phyloP scores from a whole-genome alignment of 2,329 filamentous ascomycete genomes.

The Diaporthe ampelina region DNA sequence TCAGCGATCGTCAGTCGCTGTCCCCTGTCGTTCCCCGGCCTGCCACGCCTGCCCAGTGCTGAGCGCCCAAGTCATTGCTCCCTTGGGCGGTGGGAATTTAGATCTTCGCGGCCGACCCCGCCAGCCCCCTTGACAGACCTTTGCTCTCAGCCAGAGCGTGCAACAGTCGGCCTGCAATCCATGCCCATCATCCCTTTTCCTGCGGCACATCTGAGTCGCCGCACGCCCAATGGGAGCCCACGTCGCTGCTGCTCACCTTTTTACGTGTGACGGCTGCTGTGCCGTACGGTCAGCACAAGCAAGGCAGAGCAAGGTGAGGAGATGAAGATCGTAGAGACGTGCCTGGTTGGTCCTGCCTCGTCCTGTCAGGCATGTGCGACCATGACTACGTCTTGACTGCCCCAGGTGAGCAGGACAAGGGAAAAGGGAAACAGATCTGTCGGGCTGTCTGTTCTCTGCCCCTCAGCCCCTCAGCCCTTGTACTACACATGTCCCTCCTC shows the following conservation, averaged over 20 bases:
- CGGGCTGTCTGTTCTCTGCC: background rate
- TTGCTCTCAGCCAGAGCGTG: background rate
- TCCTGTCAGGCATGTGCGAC: background rate
- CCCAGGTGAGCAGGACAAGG: too few species aligned
- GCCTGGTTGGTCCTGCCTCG: slow-evolving; percentile 10
- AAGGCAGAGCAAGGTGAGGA: slow-evolving; percentile 10
- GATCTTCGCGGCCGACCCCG: slow-evolving; percentile 31
- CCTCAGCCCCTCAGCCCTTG: background rate
- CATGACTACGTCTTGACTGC: too few species aligned
- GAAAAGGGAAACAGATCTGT: too few species aligned
- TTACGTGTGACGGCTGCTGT: slow-evolving; percentile 26
- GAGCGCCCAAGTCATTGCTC: slow-evolving; percentile 19
- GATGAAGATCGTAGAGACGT: slow-evolving; percentile 29
- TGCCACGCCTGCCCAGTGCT: slow-evolving; percentile 23
- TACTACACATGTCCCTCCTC: background rate
- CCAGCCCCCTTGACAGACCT: slow-evolving; percentile 35
- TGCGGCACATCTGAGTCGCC: slow-evolving; percentile 30
- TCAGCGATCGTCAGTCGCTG: slow-evolving; percentile 7
- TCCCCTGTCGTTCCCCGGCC: slow-evolving; percentile 16
- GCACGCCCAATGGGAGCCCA: slow-evolving; percentile 14
- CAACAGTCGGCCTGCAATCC: background rate
- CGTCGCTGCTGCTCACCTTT: background rate
- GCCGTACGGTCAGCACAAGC: slow-evolving; percentile 8
- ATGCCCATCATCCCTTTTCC: slow-evolving; percentile 32
- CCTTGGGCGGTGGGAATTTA: slow-evolving; percentile 35